Percentiles rank a stretch among this genome's conserved stretches.
phyloP scores from a whole-genome alignment of 257 asterid genomes.

The Solanum lycopersicoides region DNA sequence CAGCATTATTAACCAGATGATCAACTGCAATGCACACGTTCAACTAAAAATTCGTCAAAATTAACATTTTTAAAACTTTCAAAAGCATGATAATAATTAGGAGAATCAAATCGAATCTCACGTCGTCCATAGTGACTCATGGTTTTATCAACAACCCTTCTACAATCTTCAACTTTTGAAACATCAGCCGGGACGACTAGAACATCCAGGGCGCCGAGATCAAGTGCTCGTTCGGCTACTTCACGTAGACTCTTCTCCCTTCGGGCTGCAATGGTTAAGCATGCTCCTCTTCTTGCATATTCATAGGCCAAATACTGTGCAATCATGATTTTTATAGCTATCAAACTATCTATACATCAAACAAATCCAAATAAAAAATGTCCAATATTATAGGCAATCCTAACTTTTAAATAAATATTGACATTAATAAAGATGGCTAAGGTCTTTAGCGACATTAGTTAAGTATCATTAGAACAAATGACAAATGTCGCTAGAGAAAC shows the following conservation, averaged over 20 bases:
- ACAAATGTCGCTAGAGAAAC: too few relatives aligned
- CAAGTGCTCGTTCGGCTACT: conserved; percentile 50
- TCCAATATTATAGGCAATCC: not conserved
- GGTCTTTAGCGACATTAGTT: too few relatives aligned
- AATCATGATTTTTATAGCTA: not conserved
- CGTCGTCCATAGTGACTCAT: conserved; percentile 51
- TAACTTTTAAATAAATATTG: not conserved
- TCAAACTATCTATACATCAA: not conserved
- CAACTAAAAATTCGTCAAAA: not conserved
- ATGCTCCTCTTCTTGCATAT: conserved; percentile 73
- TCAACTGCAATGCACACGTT: conserved; percentile 28
- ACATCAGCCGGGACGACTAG: conserved; percentile 45
- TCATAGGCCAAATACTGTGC: conserved; percentile 62
- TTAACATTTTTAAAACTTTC: not conserved
- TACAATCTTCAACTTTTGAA: conserved; percentile 43
- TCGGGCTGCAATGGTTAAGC: conserved; percentile 59
- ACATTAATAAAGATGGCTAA: too few relatives aligned
- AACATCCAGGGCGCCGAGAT: conserved; percentile 51
- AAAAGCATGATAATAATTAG: not conserved
- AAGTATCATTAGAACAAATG: too few relatives aligned
- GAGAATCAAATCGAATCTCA: not conserved
- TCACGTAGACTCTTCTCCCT: conserved; percentile 43
- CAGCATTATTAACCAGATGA: conserved; percentile 70
- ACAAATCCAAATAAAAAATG: not conserved
- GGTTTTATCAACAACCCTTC: conserved; percentile 40